phyloP scores from a whole-genome alignment of 1,139 yeast species.

The Geotrichum aggregatum region DNA sequence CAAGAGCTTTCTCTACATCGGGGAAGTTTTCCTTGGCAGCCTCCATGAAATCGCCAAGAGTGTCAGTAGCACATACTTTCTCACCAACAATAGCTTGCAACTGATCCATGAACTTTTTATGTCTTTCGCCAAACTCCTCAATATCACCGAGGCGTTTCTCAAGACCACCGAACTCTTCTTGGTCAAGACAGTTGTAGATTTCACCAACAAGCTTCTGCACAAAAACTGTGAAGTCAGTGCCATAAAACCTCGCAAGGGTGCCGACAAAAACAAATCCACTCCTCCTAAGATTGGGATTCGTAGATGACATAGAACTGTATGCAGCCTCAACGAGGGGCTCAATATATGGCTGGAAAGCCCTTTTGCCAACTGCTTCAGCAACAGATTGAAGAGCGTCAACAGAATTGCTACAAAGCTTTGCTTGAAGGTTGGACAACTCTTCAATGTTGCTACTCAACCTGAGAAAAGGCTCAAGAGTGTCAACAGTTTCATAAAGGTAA shows the following conservation, averaged over 20 bases:
- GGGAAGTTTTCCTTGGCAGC: slow-evolving; percentile 82
- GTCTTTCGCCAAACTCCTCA: too few species aligned
- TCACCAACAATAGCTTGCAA: slow-evolving; percentile 89
- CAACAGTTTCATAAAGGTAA: slow-evolving; percentile 75
- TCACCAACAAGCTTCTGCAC: slow-evolving; percentile 78
- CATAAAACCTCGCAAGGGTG: slow-evolving; percentile 91
- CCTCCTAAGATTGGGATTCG: slow-evolving; percentile 84
- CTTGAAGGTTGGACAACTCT: slow-evolving; percentile 37
- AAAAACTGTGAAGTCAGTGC: slow-evolving; percentile 82
- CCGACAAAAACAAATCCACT: slow-evolving; percentile 93
- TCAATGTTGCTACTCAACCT: slow-evolving; percentile 41
- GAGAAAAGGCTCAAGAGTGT: slow-evolving; percentile 76
- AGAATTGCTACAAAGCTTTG: slow-evolving; percentile 73
- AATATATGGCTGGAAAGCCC: slow-evolving; percentile 77
- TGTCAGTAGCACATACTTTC: slow-evolving; percentile 95
- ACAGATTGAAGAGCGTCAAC: slow-evolving; percentile 91
- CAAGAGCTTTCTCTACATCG: slow-evolving; percentile 68
- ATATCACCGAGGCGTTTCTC: slow-evolving; percentile 31
- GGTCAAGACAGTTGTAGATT: slow-evolving; percentile 76
- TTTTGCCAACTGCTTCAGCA: slow-evolving; percentile 96
- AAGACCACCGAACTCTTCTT: slow-evolving; percentile 45
- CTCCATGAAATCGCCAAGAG: slow-evolving; percentile 79
- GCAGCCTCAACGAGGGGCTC: slow-evolving; percentile 89
- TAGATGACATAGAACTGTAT: slow-evolving; percentile 69
- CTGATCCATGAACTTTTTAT: slow-evolving; percentile 59